A percentile compares a stretch with the other conserved stretches of the same genome.
Evolutionary conservation across 257 asterid species (phyloP).

Genomic region (Solanum sejunctum): DNA sequence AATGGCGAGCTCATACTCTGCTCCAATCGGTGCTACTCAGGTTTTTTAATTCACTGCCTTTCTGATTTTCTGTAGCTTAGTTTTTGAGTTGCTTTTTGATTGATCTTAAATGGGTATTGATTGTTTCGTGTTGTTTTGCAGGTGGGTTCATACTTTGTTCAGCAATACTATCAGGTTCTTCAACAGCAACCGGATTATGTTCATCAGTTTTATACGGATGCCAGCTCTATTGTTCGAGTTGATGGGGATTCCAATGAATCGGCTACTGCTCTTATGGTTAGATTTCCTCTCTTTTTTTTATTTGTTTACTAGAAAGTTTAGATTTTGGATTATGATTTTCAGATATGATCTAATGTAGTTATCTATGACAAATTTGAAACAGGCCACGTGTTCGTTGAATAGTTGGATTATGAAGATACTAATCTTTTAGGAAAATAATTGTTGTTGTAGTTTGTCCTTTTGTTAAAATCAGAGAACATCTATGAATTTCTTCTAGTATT

Average conservation of each 20-base stretch:
- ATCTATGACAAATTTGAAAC: not conserved
- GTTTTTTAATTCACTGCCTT: constrained; percentile 1
- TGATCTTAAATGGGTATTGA: not conserved
- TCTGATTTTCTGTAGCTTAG: not conserved
- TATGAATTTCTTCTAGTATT: not conserved
- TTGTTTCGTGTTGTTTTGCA: not conserved
- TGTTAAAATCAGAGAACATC: not conserved
- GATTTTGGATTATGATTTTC: not conserved
- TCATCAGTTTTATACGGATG: constrained; percentile 68
- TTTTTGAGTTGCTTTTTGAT: not conserved
- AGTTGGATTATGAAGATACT: not conserved
- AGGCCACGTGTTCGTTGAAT: not conserved
- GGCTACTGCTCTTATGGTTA: constrained; percentile 53
- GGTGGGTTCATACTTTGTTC: constrained; percentile 88
- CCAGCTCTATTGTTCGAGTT: constrained; percentile 56
- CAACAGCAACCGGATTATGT: constrained; percentile 51
- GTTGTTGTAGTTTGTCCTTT: not conserved
- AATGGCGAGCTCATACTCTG: constrained; percentile 37
- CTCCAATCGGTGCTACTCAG: constrained; percentile 43
- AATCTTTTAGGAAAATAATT: not conserved
- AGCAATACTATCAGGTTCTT: constrained; percentile 70
- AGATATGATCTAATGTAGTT: not conserved
- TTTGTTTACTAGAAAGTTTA: not conserved
- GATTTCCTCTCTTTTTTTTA: not conserved
- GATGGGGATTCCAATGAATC: constrained; percentile 52